phyloP scores from a whole-genome alignment of 768 basidiomycete genomes.

The Coprinellus micaceus region DNA sequence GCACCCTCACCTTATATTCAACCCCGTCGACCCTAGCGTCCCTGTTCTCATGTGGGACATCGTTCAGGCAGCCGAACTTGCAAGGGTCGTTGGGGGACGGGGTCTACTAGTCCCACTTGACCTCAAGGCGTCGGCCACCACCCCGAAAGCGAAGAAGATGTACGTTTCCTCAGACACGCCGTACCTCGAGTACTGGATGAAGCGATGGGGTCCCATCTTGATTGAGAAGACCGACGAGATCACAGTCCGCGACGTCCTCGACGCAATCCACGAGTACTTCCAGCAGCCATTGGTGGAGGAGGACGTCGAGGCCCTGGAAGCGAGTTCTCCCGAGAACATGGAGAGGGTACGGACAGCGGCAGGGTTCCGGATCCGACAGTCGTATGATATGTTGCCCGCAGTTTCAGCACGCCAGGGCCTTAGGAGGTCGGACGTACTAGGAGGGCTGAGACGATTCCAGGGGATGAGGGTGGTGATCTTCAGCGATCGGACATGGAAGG shows the following conservation, averaged over 20 bases:
- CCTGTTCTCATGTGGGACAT: constrained; percentile 43
- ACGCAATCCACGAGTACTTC: constrained; percentile 48
- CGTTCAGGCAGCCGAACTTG: constrained; percentile 33
- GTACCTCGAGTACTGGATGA: constrained; percentile 38
- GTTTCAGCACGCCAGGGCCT: constrained; percentile 39
- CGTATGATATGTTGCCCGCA: constrained; percentile 32
- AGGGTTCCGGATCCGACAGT: constrained; percentile 33
- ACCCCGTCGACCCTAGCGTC: constrained; percentile 33
- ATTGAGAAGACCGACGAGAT: constrained; percentile 31
- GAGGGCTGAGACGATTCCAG: constrained; percentile 42
- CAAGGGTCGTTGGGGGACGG: constrained; percentile 30
- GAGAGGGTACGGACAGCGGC: constrained; percentile 18
- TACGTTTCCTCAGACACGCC: constrained; percentile 38
- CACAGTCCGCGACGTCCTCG: constrained; percentile 44
- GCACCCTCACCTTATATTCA: constrained; percentile 32
- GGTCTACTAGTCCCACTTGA: constrained; percentile 24
- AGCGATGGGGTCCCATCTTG: constrained; percentile 49
- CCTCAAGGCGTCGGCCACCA: constrained; percentile 30
- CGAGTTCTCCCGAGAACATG: constrained; percentile 23
- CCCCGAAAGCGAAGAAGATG: constrained; percentile 27
- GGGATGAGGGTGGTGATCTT: constrained; percentile 38
- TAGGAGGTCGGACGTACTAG: constrained; percentile 49
- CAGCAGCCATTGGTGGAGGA: constrained; percentile 36
- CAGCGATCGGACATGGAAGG: constrained; percentile 38
- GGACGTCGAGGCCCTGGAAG: constrained; percentile 28